Conservation (phyloP, 1,284 basidiomycete species). For the Pyrrhoderma noxium region DNA sequence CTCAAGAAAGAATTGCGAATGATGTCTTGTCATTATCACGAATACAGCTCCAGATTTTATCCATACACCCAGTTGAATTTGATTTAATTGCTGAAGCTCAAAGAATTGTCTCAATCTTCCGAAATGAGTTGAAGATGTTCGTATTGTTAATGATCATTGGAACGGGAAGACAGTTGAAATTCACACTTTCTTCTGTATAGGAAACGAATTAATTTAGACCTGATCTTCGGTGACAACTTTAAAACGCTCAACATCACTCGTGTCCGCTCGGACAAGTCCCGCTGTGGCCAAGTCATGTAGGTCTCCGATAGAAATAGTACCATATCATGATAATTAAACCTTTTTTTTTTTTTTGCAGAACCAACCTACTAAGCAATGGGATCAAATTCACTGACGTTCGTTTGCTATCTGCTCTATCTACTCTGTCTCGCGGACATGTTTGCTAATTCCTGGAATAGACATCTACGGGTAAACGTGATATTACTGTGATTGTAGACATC, state of each 20-base stretch:
- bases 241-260: slow-evolving; percentile 16
- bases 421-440: not conserved
- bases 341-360: slow-evolving; percentile 9
- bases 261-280: slow-evolving; percentile 22
- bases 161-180: no score
- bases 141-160: not conserved
- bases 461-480: slow-evolving; percentile 19
- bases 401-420: not conserved
- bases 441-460: slow-evolving; percentile 9
- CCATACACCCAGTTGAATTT: slow-evolving; percentile 27
- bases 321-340: no score
- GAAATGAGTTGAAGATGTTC: slow-evolving; percentile 32
- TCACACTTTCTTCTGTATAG: slow-evolving; percentile 11
- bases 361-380: slow-evolving; percentile 24
- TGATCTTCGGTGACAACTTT: slow-evolving; percentile 22
- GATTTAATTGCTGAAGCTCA: slow-evolving; percentile 27
- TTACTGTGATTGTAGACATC: slow-evolving; percentile 22
- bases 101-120: slow-evolving; percentile 30
- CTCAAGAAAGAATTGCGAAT: slow-evolving; percentile 35
- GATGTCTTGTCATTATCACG: slow-evolving; percentile 35
- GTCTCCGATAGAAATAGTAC: not conserved
- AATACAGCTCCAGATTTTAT: slow-evolving; percentile 29
- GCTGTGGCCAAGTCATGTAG: slow-evolving; percentile 23
- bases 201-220: slow-evolving; percentile 23
- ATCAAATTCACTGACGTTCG: slow-evolving; percentile 19